These are phyloP conservation scores for Primulina huaijiensis DNA, from an alignment of 257 asterid genomes.

Conservation along the genomic window DNA sequence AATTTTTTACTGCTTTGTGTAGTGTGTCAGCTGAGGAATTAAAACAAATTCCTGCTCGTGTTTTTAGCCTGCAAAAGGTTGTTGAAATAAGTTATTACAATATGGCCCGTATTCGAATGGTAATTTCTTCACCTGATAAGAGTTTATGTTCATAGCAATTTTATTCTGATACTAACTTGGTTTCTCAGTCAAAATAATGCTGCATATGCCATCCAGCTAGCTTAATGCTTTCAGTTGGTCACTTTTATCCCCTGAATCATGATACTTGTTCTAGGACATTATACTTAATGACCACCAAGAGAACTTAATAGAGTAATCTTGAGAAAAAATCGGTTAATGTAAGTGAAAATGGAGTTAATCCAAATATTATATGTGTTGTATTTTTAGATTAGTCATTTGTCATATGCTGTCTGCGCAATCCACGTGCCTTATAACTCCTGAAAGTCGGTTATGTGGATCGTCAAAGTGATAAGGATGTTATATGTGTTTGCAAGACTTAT, in stretches of 20 bases:
- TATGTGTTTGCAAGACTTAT: slow-evolving; percentile 20
- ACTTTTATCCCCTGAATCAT: slow-evolving; percentile 17
- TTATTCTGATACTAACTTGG: slow-evolving; percentile 18
- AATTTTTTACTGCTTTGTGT: slow-evolving; percentile 90
- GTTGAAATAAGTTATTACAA: slow-evolving; percentile 98
- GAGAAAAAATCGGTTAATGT: slow-evolving; percentile 2
- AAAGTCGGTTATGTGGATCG: neutral
- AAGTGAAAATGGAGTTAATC: neutral
- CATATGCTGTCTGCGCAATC: slow-evolving; percentile 1
- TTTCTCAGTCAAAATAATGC: neutral
- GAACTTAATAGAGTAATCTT: slow-evolving; percentile 13
- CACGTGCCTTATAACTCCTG: neutral
- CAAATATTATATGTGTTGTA: slow-evolving; percentile 6
- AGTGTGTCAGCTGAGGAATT: slow-evolving; percentile 97
- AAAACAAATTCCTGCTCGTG: slow-evolving; percentile 92
- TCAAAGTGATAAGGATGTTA: slow-evolving; percentile 9
- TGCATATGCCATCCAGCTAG: neutral
- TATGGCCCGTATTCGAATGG: slow-evolving; percentile 98
- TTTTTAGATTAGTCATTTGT: slow-evolving; percentile 12
- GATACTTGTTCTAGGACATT: slow-evolving; percentile 11
- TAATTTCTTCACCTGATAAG: slow-evolving; percentile 43
- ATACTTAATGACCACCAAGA: slow-evolving; percentile 4
- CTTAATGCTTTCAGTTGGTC: slow-evolving; percentile 23
- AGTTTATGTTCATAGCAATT: slow-evolving; percentile 6
- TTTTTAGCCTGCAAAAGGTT: slow-evolving; percentile 95